Conservation (phyloP, 805 yeast species). For the Cephaloascus albidus region DNA sequence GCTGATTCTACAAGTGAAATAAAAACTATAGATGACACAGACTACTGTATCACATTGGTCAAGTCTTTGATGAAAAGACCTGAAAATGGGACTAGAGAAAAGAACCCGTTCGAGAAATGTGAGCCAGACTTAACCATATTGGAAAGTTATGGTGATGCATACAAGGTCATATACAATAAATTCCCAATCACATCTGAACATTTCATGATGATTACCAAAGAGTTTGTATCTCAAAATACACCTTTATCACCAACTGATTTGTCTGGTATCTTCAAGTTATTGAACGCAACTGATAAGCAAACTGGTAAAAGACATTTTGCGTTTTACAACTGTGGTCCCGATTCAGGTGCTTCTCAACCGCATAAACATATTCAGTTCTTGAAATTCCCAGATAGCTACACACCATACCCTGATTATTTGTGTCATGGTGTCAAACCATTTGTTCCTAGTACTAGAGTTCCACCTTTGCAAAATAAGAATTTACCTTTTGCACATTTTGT, state of each 20-base stretch:
- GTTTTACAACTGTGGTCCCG: conserved; percentile 82
- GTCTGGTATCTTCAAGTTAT: conserved; percentile 42
- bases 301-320: conserved; percentile 50
- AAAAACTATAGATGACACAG: conserved; percentile 16
- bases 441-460: conserved; percentile 41
- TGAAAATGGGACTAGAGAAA: conserved; percentile 24
- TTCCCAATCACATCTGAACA: conserved; percentile 80
- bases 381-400: conserved; percentile 52
- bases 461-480: conserved; percentile 52
- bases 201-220: conserved; percentile 67
- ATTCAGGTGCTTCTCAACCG: conserved; percentile 90
- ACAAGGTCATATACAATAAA: conserved; percentile 71
- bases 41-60: conserved; percentile 9
- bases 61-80: conserved; percentile 13
- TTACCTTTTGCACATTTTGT: conserved; percentile 78
- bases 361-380: conserved; percentile 90
- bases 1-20: conserved; percentile 34
- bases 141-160: conserved; percentile 39
- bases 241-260: conserved; percentile 71
- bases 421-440: conserved; percentile 36
- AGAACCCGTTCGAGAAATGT: conserved; percentile 73
- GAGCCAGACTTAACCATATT: conserved; percentile 66
- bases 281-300: conserved; percentile 35
- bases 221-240: conserved; percentile 61
- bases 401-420: conserved; percentile 47